Base-by-base conservation (phyloP, 345 rosid genomes). In the Eucalyptus curtisii region DNA sequence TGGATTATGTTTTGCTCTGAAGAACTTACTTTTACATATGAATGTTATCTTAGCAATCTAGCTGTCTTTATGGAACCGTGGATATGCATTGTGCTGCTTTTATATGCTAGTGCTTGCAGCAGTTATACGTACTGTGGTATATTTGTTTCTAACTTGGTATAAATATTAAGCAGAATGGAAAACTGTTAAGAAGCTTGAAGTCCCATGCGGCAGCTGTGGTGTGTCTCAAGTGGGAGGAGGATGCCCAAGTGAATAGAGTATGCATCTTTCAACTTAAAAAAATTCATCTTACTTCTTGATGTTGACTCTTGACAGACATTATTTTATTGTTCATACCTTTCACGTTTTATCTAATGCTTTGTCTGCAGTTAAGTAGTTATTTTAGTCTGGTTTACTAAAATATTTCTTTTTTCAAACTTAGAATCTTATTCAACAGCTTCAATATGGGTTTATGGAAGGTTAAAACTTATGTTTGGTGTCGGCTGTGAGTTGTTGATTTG, bases 201-300 rank as follows among this genome's bases (percentile, higher is more conserved):
- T 95, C 96, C 44, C 99, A 97, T 89, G 61, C 90, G 53, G 96
- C 92, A 89, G 96, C 99, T 89, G 99, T 97, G 42, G 95, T 96
- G 87, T 96, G 96, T 92, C 99, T 97, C 91, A 93, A 95, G 90
- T 96, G 99, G 98, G 99, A 94, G 94, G 97, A 95, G 92, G 97
- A 97, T 55, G 93, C 94, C 85, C 93, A 95, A 57, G 82, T 90
- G 57, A 89, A 87, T 49, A 91, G 61, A 47, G 97, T 96, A 92
- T 87, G 94, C 68, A 61, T 61, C 68, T 61, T 61, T 61, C 68
- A 61, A 61, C 33, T 61, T 61, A 5, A 57, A 7, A 61, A 61
- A 61, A 8, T 30, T 61, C 4, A 61, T 61, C 15, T 12, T 5
- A 61, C 8, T 61, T 61, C 68, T 61, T 1, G 17, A 61, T 61